Conservation (phyloP, 2,329 filamentous ascomycete genomes). For the Diaporthe nobilis region DNA sequence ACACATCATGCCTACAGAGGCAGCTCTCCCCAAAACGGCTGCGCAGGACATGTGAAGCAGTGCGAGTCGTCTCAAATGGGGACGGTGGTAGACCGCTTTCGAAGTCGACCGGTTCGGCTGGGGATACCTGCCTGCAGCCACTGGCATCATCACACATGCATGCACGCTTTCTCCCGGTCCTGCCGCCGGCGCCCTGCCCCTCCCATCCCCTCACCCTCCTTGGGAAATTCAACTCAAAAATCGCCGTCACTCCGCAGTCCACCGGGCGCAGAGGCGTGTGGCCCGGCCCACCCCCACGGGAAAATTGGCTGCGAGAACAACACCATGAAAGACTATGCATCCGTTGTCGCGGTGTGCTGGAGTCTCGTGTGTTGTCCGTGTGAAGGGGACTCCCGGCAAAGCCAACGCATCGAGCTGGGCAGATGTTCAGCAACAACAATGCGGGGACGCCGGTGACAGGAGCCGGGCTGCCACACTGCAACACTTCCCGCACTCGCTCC, state of each 20-base stretch:
- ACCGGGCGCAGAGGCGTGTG: no score
- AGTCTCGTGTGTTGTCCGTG: conserved; percentile 18
- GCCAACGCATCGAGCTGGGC: conserved; percentile 8
- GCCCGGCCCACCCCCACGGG: background rate
- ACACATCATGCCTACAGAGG: background rate
- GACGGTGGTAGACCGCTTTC: conserved; percentile 17
- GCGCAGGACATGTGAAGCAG: background rate
- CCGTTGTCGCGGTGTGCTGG: background rate
- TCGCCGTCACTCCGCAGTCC: background rate
- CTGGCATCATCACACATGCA: conserved; percentile 6
- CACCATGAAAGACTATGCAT: background rate
- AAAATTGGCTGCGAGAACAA: background rate
- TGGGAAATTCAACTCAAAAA: background rate
- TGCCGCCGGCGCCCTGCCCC: background rate
- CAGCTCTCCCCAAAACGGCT: conserved; percentile 4
- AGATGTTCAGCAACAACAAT: background rate
- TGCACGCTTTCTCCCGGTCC: background rate
- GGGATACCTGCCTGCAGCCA: conserved; percentile 3
- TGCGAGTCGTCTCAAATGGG: background rate
- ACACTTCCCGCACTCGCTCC: background rate
- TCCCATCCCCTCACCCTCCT: background rate
- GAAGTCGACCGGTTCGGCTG: conserved; percentile 15
- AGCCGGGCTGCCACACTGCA: conserved; percentile 32
- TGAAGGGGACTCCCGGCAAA: conserved; percentile 10
- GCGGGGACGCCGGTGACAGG: conserved; percentile 26